phyloP scores from a whole-genome alignment of 2,329 filamentous ascomycete genomes.

The Penicillium concentricum region DNA sequence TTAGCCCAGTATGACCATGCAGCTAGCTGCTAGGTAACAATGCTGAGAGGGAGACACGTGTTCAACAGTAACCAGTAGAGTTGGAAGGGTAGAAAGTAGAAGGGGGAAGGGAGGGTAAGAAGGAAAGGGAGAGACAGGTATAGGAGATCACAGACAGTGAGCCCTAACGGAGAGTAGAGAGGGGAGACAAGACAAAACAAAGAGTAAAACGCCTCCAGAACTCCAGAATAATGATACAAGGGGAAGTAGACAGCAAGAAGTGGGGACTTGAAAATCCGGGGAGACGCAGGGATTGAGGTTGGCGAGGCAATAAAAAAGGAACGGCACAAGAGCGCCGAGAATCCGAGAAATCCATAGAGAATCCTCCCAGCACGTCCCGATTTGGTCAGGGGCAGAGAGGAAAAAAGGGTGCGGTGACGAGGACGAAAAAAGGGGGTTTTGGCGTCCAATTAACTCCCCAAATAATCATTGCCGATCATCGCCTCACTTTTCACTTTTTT shows the following conservation, averaged over 20 bases:
- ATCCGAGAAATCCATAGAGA: neutral
- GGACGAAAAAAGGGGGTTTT: constrained; percentile 10
- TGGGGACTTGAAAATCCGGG: constrained; percentile 11
- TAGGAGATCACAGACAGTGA: neutral
- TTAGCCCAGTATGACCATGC: constrained; percentile 11
- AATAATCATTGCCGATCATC: constrained; percentile 8
- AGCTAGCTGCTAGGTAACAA: constrained; percentile 16
- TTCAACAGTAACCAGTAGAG: constrained; percentile 5
- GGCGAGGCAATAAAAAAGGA: neutral
- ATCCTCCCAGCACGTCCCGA: neutral
- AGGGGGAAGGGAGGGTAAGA: neutral
- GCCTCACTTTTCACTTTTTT: constrained; percentile 15
- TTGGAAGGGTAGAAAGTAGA: constrained; percentile 2
- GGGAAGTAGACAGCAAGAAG: constrained; percentile 10
- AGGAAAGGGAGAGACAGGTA: neutral
- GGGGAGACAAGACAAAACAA: neutral
- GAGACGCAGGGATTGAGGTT: constrained; percentile 7
- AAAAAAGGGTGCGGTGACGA: constrained; percentile 13
- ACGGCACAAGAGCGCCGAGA: neutral
- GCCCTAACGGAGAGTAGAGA: neutral
- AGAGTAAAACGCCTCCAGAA: constrained; percentile 6
- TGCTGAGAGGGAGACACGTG: neutral
- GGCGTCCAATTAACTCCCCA: constrained; percentile 2
- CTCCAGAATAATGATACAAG: constrained; percentile 25
- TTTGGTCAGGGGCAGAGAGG: constrained; percentile 3